Base-by-base conservation (phyloP, 129 eudicot genomes). In the Heracleum sosnowskyi region DNA sequence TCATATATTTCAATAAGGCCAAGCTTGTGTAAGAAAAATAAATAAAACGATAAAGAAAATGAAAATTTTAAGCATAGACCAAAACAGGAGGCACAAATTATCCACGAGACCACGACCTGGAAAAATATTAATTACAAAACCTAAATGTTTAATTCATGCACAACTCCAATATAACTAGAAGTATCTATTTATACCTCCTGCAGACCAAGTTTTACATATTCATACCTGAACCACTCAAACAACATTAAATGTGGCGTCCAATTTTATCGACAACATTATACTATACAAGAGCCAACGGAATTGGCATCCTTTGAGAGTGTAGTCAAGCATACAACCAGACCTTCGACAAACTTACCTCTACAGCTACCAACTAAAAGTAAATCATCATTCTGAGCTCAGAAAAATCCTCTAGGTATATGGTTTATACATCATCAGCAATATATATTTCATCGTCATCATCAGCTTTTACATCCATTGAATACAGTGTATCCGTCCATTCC, bases 401-500 rank as follows among this genome's bases (percentile, higher is more conserved):
- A 73, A 44, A 47, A 47, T 42, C 77, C 77, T 42, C 37, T 24
- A 5, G 28, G 24, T 5, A 44, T 74, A 60, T 74, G 77, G 49
- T 0, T 45, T 44, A 44, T 12, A 37, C 77, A 74, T 28, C 39
- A 74, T 73, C 77, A 44, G 33, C 60, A 74, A 44, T 29, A 13
- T 24, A 0, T n/a, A 37, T 37, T 20, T 73, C 77, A 28, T 74
- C 26, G 60, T 80, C 86, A 76, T 76, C 75, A 82, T 81, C 77
- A 80, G 39, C 85, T 71, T 81, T 53, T 49, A 72, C 81, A 79
- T 85, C 81, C 31, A 86, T 84, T 6, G 92, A 91, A 82, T 82
- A 69, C 45, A 91, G 87, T 24, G 89, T 84, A 36, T 79, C 76
- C 41, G 73, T 70, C 97, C 96, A 93, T 31, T 86, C 92, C 73